A percentile compares a stretch with the other conserved stretches of the same genome.
Evolutionary conservation across 495 filamentous ascomycete genomes (phyloP).

Genomic region (Talaromyces nanjingensis): DNA sequence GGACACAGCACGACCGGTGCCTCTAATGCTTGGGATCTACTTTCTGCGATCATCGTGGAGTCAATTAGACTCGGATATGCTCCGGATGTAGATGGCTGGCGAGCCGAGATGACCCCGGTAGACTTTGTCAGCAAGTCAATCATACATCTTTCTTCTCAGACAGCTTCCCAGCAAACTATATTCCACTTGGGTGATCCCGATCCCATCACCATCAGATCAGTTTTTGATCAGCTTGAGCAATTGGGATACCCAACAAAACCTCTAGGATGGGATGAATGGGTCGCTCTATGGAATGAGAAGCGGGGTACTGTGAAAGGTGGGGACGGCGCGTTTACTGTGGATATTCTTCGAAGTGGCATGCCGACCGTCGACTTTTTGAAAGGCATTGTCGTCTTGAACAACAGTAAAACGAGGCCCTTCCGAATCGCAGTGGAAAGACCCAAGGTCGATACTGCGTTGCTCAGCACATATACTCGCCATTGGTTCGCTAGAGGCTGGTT

Average conservation of each 20-base stretch:
- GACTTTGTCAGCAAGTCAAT: constrained; percentile 64
- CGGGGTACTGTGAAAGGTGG: constrained; percentile 49
- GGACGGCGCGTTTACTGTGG: constrained; percentile 51
- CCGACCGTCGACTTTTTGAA: constrained; percentile 54
- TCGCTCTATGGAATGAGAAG: constrained; percentile 53
- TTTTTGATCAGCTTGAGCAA: constrained; percentile 49
- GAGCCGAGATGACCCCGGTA: constrained; percentile 65
- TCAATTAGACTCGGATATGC: constrained; percentile 55
- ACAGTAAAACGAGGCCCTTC: constrained; percentile 47
- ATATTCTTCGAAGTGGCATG: constrained; percentile 52
- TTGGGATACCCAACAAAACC: constrained; percentile 58
- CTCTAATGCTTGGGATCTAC: constrained; percentile 61
- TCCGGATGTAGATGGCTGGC: constrained; percentile 59
- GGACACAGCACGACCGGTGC: constrained; percentile 56
- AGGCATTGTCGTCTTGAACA: constrained; percentile 55
- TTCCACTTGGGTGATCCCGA: constrained; percentile 63
- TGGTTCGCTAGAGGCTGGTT: constrained; percentile 68
- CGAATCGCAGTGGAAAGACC: constrained; percentile 50
- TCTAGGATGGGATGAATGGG: constrained; percentile 57
- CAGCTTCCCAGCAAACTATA: constrained; percentile 42
- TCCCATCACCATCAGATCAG: constrained; percentile 44
- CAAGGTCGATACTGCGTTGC: constrained; percentile 50
- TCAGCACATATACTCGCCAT: constrained; percentile 60
- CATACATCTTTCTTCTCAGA: constrained; percentile 49
- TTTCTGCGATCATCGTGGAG: constrained; percentile 60